Percentiles rank a stretch among this genome's conserved stretches.
Evolutionary conservation across 192 early-diverging fungal species (phyloP).

Genomic region (Podila epigama): DNA sequence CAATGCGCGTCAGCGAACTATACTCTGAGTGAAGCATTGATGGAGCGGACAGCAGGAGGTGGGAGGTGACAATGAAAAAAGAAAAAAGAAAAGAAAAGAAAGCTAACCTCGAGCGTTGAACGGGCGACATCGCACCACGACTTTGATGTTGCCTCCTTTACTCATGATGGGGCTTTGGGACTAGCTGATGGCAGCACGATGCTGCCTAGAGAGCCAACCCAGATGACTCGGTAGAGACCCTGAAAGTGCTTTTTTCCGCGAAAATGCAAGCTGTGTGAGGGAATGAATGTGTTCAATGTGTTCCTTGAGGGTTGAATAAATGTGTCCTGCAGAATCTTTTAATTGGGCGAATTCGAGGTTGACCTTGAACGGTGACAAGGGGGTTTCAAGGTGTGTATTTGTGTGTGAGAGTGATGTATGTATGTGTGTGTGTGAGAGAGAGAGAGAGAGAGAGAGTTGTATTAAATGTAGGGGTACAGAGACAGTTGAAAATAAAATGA

Average conservation of each 20-base stretch:
- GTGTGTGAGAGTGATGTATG: neutral
- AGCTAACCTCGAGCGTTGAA: slow-evolving; percentile 71
- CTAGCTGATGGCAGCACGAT: neutral
- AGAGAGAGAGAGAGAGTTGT: neutral
- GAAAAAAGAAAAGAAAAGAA: neutral
- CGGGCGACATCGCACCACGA: slow-evolving; percentile 83
- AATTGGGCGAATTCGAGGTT: neutral
- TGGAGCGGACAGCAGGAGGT: no score
- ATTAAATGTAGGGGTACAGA: no score
- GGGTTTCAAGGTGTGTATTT: neutral
- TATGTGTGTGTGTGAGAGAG: neutral
- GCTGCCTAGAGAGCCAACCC: no score
- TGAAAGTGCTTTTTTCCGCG: no score
- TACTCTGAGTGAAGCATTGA: no score
- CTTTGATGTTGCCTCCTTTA: slow-evolving; percentile 68
- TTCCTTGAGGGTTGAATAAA: neutral
- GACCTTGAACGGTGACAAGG: neutral
- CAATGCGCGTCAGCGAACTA: neutral
- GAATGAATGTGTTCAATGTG: neutral
- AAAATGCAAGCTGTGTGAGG: no score
- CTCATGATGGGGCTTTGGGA: slow-evolving; percentile 19
- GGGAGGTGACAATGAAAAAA: no score
- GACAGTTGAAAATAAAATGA: neutral
- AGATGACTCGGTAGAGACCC: no score
- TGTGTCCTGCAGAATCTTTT: neutral